A percentile compares a stretch with the other conserved stretches of the same genome.
Evolutionary conservation across 768 basidiomycete genomes (phyloP).

Genomic region (Chalciporus piperatus): DNA sequence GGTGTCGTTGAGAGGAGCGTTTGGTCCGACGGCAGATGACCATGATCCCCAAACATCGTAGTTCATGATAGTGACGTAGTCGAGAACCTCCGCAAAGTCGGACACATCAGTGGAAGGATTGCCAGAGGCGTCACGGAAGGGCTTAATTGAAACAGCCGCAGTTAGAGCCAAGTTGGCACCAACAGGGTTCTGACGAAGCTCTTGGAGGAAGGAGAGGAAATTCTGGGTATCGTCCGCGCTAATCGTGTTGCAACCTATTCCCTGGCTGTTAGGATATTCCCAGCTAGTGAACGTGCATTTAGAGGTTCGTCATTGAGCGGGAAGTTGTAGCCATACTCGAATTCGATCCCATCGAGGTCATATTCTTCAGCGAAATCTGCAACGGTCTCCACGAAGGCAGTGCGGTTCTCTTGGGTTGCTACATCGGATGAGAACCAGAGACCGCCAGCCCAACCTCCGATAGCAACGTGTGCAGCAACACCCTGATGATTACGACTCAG

Average conservation of each 20-base stretch:
- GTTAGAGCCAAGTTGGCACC: constrained; percentile 58
- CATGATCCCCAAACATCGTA: constrained; percentile 58
- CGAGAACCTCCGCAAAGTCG: constrained; percentile 63
- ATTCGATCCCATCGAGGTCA: constrained; percentile 50
- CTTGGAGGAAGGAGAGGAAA: constrained; percentile 69
- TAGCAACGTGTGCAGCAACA: constrained; percentile 52
- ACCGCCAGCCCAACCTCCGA: constrained; percentile 71
- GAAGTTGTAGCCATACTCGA: constrained; percentile 7
- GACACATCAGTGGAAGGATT: constrained; percentile 65
- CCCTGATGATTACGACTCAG: constrained; percentile 31
- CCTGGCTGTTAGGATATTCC: constrained; percentile 73
- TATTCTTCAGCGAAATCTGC: constrained; percentile 46
- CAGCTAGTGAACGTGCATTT: constrained; percentile 47
- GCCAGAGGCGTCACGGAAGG: constrained; percentile 60
- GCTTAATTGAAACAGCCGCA: constrained; percentile 62
- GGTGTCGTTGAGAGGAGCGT: constrained; percentile 73
- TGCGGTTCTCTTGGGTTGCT: constrained; percentile 51
- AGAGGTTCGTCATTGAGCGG: neutral
- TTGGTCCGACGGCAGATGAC: constrained; percentile 60
- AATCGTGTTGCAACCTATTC: constrained; percentile 66
- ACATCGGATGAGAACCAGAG: constrained; percentile 58
- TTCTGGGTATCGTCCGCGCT: constrained; percentile 61
- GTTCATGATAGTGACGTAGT: constrained; percentile 61
- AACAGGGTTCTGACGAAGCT: constrained; percentile 49
- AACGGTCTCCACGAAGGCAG: constrained; percentile 56